Evolutionary conservation across 306 rosid species (phyloP), one percentile per base, ranked within the genome.

Genomic region (Trifolium subterraneum): DNA sequence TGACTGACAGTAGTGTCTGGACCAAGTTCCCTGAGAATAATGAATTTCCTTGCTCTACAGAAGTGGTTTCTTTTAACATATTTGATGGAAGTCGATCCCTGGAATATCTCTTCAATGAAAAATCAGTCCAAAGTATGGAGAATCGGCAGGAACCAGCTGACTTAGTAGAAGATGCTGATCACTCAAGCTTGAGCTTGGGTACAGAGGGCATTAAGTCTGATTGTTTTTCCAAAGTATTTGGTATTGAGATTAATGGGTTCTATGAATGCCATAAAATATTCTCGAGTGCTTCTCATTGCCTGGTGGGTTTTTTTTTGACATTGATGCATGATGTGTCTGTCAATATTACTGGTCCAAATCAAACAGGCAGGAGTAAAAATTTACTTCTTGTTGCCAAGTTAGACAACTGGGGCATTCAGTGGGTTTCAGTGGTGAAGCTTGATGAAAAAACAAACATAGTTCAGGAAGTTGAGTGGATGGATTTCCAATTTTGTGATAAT

Each of bases 61-160:
- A 86, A 79, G 94, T 91, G 71, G 88, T 94, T 81, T 94, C 98
- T 19, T 90, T 91, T 86, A 85, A 81, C 62, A 81, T 94, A 75
- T 88, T 94, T 76, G 70, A 80, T 79, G 78, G 84, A n/a, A 86
- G 65, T 71, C 90, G 85, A 68, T 70, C 81, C 58, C 51, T 68
- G 80, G 84, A 84, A 75, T 86, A 74, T 66, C 67, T 64, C 83
- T 62, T 78, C 61, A 45, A 80, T 29, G 74, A 70, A 39, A 77
- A 70, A 45, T 69, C 85, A 12, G 61, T 61, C 47, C 79, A 73
- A 60, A 75, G 76, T 78, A 81, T 65, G 65, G 90, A 79, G 71
- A 73, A 64, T 35, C 20, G 51, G 83, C 84, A 79, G 78, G 89
- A 79, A 73, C 77, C 42, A 19, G 79, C 77, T 56, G 84, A 76